Evolutionary conservation across 768 basidiomycete genomes (phyloP), one percentile per base, ranked within the genome.

Genomic region (Leccinellum rugosiceps): DNA sequence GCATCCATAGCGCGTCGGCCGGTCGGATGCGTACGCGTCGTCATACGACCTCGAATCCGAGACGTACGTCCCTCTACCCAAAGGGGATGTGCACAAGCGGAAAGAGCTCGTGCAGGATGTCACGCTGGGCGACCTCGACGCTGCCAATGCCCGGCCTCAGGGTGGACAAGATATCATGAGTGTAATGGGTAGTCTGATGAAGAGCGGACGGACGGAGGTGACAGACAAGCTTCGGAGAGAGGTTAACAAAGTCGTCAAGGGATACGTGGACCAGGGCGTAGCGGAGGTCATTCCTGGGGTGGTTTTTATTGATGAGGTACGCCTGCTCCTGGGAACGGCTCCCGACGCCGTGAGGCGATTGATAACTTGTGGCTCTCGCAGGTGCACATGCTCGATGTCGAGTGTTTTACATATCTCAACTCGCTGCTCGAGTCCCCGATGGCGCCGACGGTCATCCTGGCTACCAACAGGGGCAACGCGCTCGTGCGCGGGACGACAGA

Each of bases 371-470:
- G 17, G 25, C 8, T 17, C 14, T 2, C 34, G 17, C 66, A 97
- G 94, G 96, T 98, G 23, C 97, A 99, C 76, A 98, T 98, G 96
- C 86, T 99, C 58, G 97, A 99, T 72, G 95, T 98, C 66, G 97
- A 99, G 72, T 98, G 95, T 73, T 99, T 98, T 78, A 98, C 97
- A 5, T 99, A 96, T 75, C 83, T 99, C 35, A 98, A 98, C 73
- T 88, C 94, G 11, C 83, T 98, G 9, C 82, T 99, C 47, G 97
- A 98, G 74, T 94, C 94, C 0, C 86, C 92, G 3, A 93, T 99
- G 87, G 94, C 97, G 3, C 97, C 97, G 0, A 97, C 97, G 4
- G 96, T 99, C 26, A 90, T 99, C 64, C 80, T 98, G 59, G 97
- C 97, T 3, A 97, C 96, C 25, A 99, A 99, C 71, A 84, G 97